phyloP scores from a whole-genome alignment of 768 basidiomycete genomes.

The Tylopilus rubrobrunneus region DNA sequence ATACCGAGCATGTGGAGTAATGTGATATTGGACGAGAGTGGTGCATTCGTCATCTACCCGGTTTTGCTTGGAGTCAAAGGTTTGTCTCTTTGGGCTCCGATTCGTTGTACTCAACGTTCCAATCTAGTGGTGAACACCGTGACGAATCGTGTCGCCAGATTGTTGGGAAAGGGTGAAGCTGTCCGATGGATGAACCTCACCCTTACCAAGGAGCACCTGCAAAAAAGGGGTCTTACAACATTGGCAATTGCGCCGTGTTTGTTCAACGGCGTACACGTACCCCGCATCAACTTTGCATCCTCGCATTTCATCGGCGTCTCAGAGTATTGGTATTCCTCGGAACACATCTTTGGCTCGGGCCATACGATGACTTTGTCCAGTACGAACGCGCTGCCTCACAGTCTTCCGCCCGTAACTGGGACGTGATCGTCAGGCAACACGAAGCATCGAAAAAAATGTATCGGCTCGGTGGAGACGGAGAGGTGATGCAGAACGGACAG shows the following conservation, averaged over 20 bases:
- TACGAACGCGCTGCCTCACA: constrained; percentile 89
- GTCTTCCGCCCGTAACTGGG: constrained; percentile 82
- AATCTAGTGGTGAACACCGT: constrained; percentile 84
- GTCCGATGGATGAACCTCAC: constrained; percentile 85
- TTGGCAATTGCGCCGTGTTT: constrained; percentile 86
- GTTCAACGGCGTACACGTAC: constrained; percentile 93
- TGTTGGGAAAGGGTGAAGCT: constrained; percentile 92
- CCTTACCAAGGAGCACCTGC: constrained; percentile 93
- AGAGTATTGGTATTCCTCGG: constrained; percentile 99
- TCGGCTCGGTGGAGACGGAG: constrained; percentile 57
- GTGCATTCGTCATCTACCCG: constrained; percentile 91
- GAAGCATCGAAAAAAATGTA: constrained; percentile 45
- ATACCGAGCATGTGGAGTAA: constrained; percentile 79
- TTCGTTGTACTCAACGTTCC: neutral
- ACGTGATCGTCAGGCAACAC: constrained; percentile 66
- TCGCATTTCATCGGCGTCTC: constrained; percentile 96
- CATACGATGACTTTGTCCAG: constrained; percentile 92
- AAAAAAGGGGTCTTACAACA: constrained; percentile 81
- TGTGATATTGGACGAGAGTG: constrained; percentile 97
- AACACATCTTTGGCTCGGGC: constrained; percentile 92
- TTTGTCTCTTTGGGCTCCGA: constrained; percentile 30
- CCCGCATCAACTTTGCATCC: constrained; percentile 89
- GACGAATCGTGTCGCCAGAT: constrained; percentile 84
- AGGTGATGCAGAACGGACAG: constrained; percentile 56
- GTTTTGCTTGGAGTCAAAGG: constrained; percentile 95